Evolutionary conservation across 2,329 filamentous ascomycete species (phyloP).

Genomic region (Sporothrix sp.): DNA sequence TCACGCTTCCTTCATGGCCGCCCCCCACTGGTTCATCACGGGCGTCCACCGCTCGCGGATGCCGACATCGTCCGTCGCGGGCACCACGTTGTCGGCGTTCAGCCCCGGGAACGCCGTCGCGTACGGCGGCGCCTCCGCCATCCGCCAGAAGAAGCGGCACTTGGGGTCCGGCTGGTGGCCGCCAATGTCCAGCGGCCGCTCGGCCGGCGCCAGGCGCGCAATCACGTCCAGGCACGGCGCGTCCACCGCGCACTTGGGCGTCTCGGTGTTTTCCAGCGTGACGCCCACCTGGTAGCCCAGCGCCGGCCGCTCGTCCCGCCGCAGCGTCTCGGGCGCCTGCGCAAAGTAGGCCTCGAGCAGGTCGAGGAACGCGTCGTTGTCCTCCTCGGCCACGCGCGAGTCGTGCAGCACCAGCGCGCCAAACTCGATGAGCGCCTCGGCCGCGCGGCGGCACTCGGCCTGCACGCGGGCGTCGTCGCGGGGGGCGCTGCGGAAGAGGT

Average conservation of each 20-base stretch:
- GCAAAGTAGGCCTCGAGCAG: slow-evolving; percentile 57
- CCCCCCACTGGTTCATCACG: slow-evolving; percentile 48
- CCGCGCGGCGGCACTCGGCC: slow-evolving; percentile 44
- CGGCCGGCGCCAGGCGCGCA: slow-evolving; percentile 40
- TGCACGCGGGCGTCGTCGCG: slow-evolving; percentile 34
- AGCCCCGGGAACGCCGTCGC: slow-evolving; percentile 45
- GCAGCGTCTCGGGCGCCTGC: slow-evolving; percentile 37
- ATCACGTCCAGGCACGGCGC: slow-evolving; percentile 51
- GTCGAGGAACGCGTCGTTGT: slow-evolving; percentile 50
- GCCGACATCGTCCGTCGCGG: slow-evolving; percentile 30
- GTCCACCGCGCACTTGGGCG: slow-evolving; percentile 53
- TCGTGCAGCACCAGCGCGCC: slow-evolving; percentile 52
- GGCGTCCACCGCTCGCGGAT: slow-evolving; percentile 43
- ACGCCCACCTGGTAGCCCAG: slow-evolving; percentile 52
- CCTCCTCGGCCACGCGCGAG: slow-evolving; percentile 44
- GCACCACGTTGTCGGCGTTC: slow-evolving; percentile 46
- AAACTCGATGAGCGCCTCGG: slow-evolving; percentile 48
- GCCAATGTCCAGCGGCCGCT: slow-evolving; percentile 49
- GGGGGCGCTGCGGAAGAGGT: slow-evolving; percentile 37
- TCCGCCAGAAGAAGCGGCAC: slow-evolving; percentile 54
- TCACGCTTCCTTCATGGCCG: slow-evolving; percentile 50
- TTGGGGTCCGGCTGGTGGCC: slow-evolving; percentile 50
- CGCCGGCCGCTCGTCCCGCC: slow-evolving; percentile 45
- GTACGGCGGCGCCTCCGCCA: slow-evolving; percentile 45
- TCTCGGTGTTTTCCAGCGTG: slow-evolving; percentile 54